These are phyloP conservation scores for Panicum virgatum DNA, from an alignment of 202 grass and related monocot species.

Conservation along the genomic window DNA sequence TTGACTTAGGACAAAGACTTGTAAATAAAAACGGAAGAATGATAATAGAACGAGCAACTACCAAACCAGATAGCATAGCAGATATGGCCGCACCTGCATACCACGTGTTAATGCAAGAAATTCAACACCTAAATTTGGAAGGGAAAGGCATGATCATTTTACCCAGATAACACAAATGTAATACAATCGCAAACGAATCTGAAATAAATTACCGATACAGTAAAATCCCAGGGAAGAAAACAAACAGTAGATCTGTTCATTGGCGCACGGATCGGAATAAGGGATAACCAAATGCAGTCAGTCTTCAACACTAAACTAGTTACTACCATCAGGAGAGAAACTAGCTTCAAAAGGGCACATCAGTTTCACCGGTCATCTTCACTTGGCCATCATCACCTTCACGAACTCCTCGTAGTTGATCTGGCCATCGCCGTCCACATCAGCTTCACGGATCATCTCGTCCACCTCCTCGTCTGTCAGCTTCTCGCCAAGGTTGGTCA, in stretches of 20 bases:
- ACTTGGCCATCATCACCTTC: slow-evolving; percentile 94
- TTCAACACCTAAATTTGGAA: neutral
- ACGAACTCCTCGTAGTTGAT: slow-evolving; percentile 88
- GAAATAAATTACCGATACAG: slow-evolving; percentile 24
- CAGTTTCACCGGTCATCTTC: too few species aligned
- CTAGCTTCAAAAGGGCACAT: slow-evolving; percentile 35
- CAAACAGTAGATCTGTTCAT: slow-evolving; percentile 30
- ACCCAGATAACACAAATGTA: slow-evolving; percentile 25
- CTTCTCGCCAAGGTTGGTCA: slow-evolving; percentile 93
- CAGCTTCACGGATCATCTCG: slow-evolving; percentile 76
- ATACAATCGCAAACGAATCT: slow-evolving; percentile 29
- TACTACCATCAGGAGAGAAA: slow-evolving; percentile 43
- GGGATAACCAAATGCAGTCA: slow-evolving; percentile 43
- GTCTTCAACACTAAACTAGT: slow-evolving; percentile 48
- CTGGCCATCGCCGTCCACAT: slow-evolving; percentile 73
- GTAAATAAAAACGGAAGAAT: too few species aligned
- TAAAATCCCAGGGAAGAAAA: slow-evolving; percentile 22
- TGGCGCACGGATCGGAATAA: neutral
- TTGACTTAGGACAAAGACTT: too few species aligned
- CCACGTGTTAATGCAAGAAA: neutral
- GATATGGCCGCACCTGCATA: neutral
- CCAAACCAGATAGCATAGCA: neutral
- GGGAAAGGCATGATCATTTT: slow-evolving; percentile 7
- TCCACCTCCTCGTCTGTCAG: slow-evolving; percentile 79
- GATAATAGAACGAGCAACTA: neutral